A percentile compares a stretch with the other conserved stretches of the same genome.
Evolutionary conservation across 192 early-diverging fungal species (phyloP).

Genomic region (Umbelopsis ramanniana): DNA sequence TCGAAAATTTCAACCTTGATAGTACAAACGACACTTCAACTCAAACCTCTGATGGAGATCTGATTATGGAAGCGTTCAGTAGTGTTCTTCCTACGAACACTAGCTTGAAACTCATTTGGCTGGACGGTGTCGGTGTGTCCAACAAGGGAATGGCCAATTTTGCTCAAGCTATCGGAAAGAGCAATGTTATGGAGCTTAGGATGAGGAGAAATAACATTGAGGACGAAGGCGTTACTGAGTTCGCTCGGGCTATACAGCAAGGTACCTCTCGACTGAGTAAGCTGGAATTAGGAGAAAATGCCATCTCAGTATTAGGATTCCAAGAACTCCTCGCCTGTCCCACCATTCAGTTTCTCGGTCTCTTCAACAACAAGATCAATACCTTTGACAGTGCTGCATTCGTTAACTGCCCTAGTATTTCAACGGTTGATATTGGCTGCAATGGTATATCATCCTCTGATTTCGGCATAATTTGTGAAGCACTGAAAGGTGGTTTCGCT

Average conservation of each 20-base stretch:
- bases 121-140: conserved; percentile 51
- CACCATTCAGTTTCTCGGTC: conserved; percentile 42
- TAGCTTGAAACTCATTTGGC: conserved; percentile 41
- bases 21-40: background rate
- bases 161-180: conserved; percentile 33
- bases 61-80: conserved; percentile 36
- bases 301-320: conserved; percentile 44
- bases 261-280: conserved; percentile 26
- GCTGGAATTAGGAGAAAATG: conserved; percentile 52
- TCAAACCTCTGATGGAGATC: conserved; percentile 41
- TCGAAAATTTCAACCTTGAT: conserved; percentile 26
- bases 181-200: conserved; percentile 33
- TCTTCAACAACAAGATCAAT: conserved; percentile 49
- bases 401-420: conserved; percentile 6
- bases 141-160: conserved; percentile 35
- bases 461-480: conserved; percentile 46
- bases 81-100: conserved; percentile 31
- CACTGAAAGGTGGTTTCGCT: conserved; percentile 40
- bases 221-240: conserved; percentile 42
- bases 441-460: conserved; percentile 46
- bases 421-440: conserved; percentile 53
- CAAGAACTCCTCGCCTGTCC: conserved; percentile 42
- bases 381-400: conserved; percentile 35
- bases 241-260: conserved; percentile 24
- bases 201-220: conserved; percentile 50